Evolutionary conservation across 2,329 filamentous ascomycete genomes (phyloP).

Genomic region (Epichloe baconii): DNA sequence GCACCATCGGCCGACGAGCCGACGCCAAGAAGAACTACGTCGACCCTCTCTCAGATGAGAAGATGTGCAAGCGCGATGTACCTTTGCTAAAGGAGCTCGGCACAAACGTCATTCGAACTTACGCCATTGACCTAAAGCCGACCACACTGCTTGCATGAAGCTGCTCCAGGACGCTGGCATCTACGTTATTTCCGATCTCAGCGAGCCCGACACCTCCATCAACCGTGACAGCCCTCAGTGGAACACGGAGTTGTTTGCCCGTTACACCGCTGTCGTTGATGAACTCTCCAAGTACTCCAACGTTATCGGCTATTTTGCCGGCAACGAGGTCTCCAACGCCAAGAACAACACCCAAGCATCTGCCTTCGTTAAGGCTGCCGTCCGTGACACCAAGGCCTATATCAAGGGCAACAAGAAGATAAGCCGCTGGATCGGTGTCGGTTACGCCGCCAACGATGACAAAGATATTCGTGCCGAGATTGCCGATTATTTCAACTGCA

Average conservation of each 20-base stretch:
- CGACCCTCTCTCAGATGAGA: slow-evolving; percentile 67
- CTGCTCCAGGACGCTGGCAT: slow-evolving; percentile 74
- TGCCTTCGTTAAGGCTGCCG: slow-evolving; percentile 93
- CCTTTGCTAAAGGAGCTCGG: slow-evolving; percentile 64
- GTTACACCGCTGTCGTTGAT: slow-evolving; percentile 79
- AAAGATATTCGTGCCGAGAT: slow-evolving; percentile 67
- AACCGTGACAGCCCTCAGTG: slow-evolving; percentile 68
- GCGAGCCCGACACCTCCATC: slow-evolving; percentile 71
- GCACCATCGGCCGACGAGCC: slow-evolving; percentile 23
- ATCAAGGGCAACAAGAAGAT: slow-evolving; percentile 71
- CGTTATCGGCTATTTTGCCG: slow-evolving; percentile 93
- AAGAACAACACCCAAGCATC: slow-evolving; percentile 80
- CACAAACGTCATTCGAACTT: slow-evolving; percentile 91
- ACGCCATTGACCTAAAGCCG: slow-evolving; percentile 67
- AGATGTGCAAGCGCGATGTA: slow-evolving; percentile 70
- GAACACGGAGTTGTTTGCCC: slow-evolving; percentile 63
- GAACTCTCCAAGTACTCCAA: slow-evolving; percentile 73
- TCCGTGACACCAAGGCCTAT: slow-evolving; percentile 90
- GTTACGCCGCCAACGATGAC: slow-evolving; percentile 94
- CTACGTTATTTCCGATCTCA: slow-evolving; percentile 87
- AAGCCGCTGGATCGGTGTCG: slow-evolving; percentile 74
- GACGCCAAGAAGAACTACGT: slow-evolving; percentile 41
- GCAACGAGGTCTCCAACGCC: slow-evolving; percentile 91
- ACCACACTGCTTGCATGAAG: slow-evolving; percentile 79
- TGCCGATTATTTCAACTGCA: slow-evolving; percentile 92